Conservation (phyloP, 768 basidiomycete genomes). For the Podaxis sp. region DNA sequence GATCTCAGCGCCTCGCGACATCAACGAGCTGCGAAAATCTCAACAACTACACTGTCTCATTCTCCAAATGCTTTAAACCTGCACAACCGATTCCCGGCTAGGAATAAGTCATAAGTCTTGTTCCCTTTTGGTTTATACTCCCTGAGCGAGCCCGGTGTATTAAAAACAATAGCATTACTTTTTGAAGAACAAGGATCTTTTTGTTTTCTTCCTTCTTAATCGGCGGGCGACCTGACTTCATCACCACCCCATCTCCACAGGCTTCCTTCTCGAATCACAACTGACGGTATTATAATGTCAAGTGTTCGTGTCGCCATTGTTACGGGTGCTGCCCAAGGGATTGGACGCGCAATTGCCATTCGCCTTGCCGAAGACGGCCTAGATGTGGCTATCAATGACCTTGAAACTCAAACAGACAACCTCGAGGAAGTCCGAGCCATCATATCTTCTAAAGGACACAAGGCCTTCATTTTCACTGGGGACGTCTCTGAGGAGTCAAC, state of each 20-base stretch:
- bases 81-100: not conserved
- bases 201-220: not conserved
- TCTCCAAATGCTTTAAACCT: not conserved
- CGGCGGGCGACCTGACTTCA: not conserved
- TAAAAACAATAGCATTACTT: not conserved
- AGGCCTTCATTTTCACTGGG: conserved; percentile 18
- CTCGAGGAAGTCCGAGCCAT: not conserved
- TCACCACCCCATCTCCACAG: not conserved
- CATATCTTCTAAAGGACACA: conserved; percentile 15
- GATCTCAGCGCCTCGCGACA: not conserved
- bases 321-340: conserved; percentile 38
- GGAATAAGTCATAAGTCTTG: not conserved
- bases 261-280: not conserved
- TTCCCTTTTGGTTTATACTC: not conserved
- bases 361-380: conserved; percentile 36
- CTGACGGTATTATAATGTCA: not conserved
- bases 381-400: conserved; percentile 36
- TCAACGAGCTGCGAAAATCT: not conserved
- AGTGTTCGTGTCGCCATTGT: conserved; percentile 27
- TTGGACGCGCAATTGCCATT: conserved; percentile 37
- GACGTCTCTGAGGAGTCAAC: conserved; percentile 32
- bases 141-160: not conserved
- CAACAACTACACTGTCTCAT: not conserved
- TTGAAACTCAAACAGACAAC: conserved; percentile 6
- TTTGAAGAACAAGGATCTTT: not conserved